These are phyloP conservation scores for Mychonastes homosphaera DNA, from an alignment of 139 green algal genomes.

Conservation along the genomic window DNA sequence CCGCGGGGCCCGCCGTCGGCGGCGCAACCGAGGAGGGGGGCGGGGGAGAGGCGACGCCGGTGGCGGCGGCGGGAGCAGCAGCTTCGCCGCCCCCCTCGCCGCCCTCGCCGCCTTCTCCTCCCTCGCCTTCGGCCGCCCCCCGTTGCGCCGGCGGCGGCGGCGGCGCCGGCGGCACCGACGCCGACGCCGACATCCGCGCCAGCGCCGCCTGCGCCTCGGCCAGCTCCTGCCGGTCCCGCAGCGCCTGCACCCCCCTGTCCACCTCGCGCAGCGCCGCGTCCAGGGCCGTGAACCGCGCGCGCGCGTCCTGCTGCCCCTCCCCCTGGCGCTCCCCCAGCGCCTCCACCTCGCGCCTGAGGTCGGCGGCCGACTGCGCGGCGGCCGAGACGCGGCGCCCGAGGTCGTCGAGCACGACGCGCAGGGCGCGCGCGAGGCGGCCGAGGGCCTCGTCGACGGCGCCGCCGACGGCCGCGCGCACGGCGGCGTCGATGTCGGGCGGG, in stretches of 20 bases:
- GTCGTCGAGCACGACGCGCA: constrained; percentile 46
- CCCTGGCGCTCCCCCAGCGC: constrained; percentile 23
- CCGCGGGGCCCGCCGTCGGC: background rate
- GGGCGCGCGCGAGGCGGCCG: constrained; percentile 37
- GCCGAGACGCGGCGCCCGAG: constrained; percentile 25
- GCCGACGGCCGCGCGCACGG: no score
- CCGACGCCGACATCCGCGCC: constrained; percentile 22
- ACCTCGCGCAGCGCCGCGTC: constrained; percentile 44
- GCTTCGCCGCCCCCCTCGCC: constrained; percentile 9
- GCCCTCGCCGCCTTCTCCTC: background rate
- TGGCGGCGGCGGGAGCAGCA: background rate
- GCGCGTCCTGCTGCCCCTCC: constrained; percentile 15
- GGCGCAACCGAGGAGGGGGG: constrained; percentile 1
- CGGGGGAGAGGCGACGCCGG: constrained; percentile 6
- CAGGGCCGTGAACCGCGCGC: constrained; percentile 28
- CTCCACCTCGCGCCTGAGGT: constrained; percentile 21
- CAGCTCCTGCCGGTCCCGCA: constrained; percentile 50
- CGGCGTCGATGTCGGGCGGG: no score
- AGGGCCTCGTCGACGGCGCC: no score
- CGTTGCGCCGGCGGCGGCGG: background rate
- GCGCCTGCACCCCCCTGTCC: constrained; percentile 42
- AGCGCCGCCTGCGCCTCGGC: constrained; percentile 44
- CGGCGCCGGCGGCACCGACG: background rate
- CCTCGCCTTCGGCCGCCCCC: background rate
- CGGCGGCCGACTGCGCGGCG: background rate